These are phyloP conservation scores for Pseudocercospora vitis DNA, from an alignment of 2,329 filamentous ascomycete species.

Conservation along the genomic window DNA sequence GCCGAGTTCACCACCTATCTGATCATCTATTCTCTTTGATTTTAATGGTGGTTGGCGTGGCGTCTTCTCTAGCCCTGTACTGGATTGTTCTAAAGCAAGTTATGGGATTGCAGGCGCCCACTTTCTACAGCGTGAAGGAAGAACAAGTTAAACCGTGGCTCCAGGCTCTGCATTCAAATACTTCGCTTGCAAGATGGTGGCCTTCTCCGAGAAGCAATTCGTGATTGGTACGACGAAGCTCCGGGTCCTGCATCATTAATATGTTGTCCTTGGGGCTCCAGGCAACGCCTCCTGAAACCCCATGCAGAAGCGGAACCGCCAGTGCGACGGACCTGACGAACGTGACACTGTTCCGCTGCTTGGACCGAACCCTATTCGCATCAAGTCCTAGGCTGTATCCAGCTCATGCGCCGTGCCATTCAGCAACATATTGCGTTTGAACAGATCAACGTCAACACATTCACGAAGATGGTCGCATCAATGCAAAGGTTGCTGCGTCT, in stretches of 20 bases:
- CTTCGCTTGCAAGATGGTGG: constrained; percentile 14
- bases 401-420: constrained; percentile 20
- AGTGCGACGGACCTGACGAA: neutral
- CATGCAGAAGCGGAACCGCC: neutral
- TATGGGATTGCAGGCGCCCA: constrained; percentile 10
- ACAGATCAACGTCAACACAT: constrained; percentile 7
- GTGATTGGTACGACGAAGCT: constrained; percentile 18
- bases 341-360: constrained; percentile 10
- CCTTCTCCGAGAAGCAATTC: constrained; percentile 18
- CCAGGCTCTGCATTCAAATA: constrained; percentile 14
- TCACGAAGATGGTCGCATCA: constrained; percentile 6
- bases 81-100: constrained; percentile 13
- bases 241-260: constrained; percentile 14
- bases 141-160: constrained; percentile 14
- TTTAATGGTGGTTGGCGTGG: constrained; percentile 17
- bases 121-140: constrained; percentile 12
- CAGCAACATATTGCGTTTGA: constrained; percentile 12
- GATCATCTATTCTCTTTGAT: constrained; percentile 16
- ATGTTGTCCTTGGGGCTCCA: constrained; percentile 15
- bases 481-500: constrained; percentile 7
- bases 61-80: constrained; percentile 17
- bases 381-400: constrained; percentile 12
- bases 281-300: constrained; percentile 10
- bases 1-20: constrained; percentile 12
- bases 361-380: constrained; percentile 18